Evolutionary conservation across 768 basidiomycete species (phyloP), one percentile per base, ranked within the genome.

Genomic region (Collybiopsis luxurians): DNA sequence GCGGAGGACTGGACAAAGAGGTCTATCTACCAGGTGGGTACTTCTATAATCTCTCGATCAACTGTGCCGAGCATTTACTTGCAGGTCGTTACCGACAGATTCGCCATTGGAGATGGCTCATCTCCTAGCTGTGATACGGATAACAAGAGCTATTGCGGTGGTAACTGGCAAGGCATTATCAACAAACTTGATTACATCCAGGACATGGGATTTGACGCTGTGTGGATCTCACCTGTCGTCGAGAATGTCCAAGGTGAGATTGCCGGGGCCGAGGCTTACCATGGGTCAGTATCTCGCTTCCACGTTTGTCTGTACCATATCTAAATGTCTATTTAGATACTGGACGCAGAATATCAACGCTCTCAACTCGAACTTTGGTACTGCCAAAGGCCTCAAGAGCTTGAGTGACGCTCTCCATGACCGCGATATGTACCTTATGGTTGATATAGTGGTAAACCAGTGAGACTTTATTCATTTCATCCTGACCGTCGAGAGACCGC

Each of bases 381-480:
- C 86, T 1, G 72, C 83, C 1, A 80, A 84, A 54, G 92, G 93
- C 66, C 78, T 93, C 47, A 86, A 85, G 61, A 75, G 76, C 12
- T 82, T 93, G 48, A 80, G 82, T 15, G 66, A 69, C 19, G 90
- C 85, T 50, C 64, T 92, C 4, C 92, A 90, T 68, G 76, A 39
- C 76, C 78, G 65, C 81, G 85, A 83, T 70, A 72, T 72, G 80
- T 75, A 64, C 58, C 71, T 91, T 63, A 90, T 89, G 87, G 78
- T 91, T 40, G 89, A 90, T 63, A 71, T 86, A 21, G 86, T 92
- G 56, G 80, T 86, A 49, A 91, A 92, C 70, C 87, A 91, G 70
- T 86, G 84, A 53, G 86, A 58, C 30, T n/a, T n/a, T n/a, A n/a
- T n/a, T n/a, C n/a, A n/a, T n/a, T n/a, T n/a, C n/a, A n/a, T n/a